Conservation (phyloP, 441 rosid species). For the Kokia cookei region DNA sequence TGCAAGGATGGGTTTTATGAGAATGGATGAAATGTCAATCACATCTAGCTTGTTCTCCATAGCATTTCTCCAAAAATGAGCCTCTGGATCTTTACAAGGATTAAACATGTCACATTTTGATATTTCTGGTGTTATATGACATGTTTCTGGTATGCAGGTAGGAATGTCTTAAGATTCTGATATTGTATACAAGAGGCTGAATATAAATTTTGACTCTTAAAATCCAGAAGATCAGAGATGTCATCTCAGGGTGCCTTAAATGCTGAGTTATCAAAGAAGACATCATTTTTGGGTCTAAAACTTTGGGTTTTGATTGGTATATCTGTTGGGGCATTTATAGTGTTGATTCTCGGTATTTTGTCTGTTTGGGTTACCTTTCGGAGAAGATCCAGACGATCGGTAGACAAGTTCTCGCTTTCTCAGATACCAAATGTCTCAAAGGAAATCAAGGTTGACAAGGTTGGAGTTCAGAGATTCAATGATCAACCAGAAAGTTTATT, state of each 20-base stretch:
- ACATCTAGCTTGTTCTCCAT: not conserved
- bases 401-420: slow-evolving; percentile 48
- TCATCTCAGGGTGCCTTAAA: slow-evolving; percentile 47
- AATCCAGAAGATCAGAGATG: slow-evolving; percentile 43
- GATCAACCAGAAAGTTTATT: slow-evolving; percentile 32
- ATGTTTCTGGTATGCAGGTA: slow-evolving; percentile 33
- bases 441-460: slow-evolving; percentile 83
- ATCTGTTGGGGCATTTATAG: slow-evolving; percentile 56
- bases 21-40: not conserved
- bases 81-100: slow-evolving; percentile 4
- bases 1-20: slow-evolving; percentile 1
- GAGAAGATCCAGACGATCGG: slow-evolving; percentile 46
- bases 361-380: slow-evolving; percentile 63
- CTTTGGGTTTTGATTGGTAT: slow-evolving; percentile 82
- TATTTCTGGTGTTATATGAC: not conserved
- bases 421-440: slow-evolving; percentile 78
- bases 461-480: slow-evolving; percentile 37
- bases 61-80: not conserved
- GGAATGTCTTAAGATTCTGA: slow-evolving; percentile 22
- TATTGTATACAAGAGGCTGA: not conserved
- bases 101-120: not conserved
- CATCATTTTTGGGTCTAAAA: slow-evolving; percentile 67
- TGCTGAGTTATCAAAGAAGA: slow-evolving; percentile 61
- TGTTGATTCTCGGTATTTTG: slow-evolving; percentile 58
- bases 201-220: not conserved